These are phyloP conservation scores for Oryza brachyantha DNA, from an alignment of 176 grass and related monocot genomes.

Conservation along the genomic window DNA sequence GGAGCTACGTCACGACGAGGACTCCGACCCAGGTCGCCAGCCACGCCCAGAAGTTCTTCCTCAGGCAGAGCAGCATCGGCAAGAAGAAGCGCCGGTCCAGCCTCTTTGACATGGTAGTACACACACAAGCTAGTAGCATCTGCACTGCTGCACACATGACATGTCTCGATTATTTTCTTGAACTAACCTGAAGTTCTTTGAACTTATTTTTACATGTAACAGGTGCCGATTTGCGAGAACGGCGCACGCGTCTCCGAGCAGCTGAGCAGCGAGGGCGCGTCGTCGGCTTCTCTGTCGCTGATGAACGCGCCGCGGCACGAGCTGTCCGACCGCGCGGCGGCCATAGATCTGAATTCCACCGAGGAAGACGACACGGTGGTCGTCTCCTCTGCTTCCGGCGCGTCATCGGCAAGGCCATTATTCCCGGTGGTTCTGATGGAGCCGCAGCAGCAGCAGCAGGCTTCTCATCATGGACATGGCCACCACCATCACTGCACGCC, in stretches of 20 bases:
- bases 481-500: conserved; percentile 29
- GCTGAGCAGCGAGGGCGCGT: not conserved
- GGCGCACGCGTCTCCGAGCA: not conserved
- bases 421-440: conserved; percentile 14
- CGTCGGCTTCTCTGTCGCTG: conserved; percentile 29
- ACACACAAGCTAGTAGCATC: not conserved
- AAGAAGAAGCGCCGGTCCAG: conserved; percentile 92
- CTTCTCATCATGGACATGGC: conserved; percentile 2
- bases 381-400: too few species aligned
- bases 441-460: conserved; percentile 27
- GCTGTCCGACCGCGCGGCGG: not conserved
- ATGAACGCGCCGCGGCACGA: not conserved
- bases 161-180: too few species aligned
- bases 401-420: not conserved
- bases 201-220: not conserved
- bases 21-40: conserved; percentile 97
- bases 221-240: conserved; percentile 50
- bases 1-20: conserved; percentile 74
- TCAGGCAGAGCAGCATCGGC: conserved; percentile 67
- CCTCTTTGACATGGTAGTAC: conserved; percentile 83
- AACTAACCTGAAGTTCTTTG: too few species aligned
- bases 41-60: conserved; percentile 96
- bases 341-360: conserved; percentile 42
- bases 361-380: conserved; percentile 21
- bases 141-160: not conserved